Conservation (phyloP, 768 basidiomycete genomes). For the Pulveroboletus sp. region DNA sequence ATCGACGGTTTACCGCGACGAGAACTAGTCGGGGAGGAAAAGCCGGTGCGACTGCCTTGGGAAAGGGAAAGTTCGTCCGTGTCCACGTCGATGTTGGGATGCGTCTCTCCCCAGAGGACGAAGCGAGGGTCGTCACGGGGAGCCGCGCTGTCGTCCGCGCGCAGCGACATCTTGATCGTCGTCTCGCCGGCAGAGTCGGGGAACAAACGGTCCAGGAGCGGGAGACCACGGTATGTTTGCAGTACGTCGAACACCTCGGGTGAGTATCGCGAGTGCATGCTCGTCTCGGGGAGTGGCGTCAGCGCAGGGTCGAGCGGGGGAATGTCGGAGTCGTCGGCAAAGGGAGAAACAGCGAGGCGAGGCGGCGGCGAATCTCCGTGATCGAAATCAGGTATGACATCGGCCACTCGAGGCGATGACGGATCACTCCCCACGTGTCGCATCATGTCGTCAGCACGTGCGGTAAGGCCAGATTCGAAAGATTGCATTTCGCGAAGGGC, state of each 20-base stretch:
- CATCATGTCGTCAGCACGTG: constrained; percentile 46
- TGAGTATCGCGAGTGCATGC: constrained; percentile 60
- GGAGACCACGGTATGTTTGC: constrained; percentile 75
- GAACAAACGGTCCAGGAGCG: constrained; percentile 63
- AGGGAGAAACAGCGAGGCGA: constrained; percentile 24
- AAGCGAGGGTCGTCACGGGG: constrained; percentile 88
- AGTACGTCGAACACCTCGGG: constrained; percentile 77
- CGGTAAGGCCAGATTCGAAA: constrained; percentile 80
- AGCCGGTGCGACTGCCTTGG: constrained; percentile 36
- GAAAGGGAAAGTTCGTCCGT: constrained; percentile 40
- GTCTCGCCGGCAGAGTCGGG: constrained; percentile 54
- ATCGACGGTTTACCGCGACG: constrained; percentile 29
- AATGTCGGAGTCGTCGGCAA: constrained; percentile 29
- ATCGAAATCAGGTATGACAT: background rate
- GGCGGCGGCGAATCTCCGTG: constrained; percentile 16
- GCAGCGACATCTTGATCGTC: constrained; percentile 69
- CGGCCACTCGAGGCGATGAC: constrained; percentile 6
- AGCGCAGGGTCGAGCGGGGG: constrained; percentile 25
- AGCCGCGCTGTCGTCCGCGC: constrained; percentile 60
- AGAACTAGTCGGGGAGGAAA: constrained; percentile 39
- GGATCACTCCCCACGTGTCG: constrained; percentile 15
- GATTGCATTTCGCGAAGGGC: constrained; percentile 81
- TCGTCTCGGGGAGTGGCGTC: constrained; percentile 44
- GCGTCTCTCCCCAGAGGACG: constrained; percentile 80
- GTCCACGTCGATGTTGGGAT: constrained; percentile 28